Base-by-base conservation (phyloP, 345 rosid genomes). In the Hypericum perforatum region DNA sequence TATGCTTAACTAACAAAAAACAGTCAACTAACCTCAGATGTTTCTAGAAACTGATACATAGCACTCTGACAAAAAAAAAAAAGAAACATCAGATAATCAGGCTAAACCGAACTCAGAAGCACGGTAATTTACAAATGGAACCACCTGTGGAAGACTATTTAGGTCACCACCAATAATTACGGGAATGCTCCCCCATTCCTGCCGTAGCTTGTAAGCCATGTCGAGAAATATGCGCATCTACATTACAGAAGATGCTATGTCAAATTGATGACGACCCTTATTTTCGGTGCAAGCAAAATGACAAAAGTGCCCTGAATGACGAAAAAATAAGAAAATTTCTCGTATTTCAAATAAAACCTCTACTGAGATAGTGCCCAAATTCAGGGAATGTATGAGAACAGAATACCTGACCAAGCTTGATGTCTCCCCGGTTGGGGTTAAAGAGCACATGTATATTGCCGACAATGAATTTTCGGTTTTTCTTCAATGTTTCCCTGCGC, bases 351-450 rank as follows among this genome's bases (percentile, higher is more conserved):
- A 38, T 5, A 39, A 45, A 43, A 54, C 59, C 29, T 1, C 32
- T 4, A 22, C 32, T 22, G 32, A 22, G 2, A 22, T 22, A 22
- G 45, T 44, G 43, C 36, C 51, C 32, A 14, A 37, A 43, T 37
- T 37, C 5, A 41, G 15, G 59, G 58, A 45, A 42, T 15, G 9
- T 11, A 32, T 39, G 22, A 70, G 52, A 49, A 63, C 53, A 32
- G 13, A 57, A 43, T 72, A 82, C 95, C 95, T 85, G 94, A 58
- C 96, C 96, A 15, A 87, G 74, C 74, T 91, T 85, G 59, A 87
- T 74, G 67, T 87, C 95, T 58, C 98, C 98, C 50, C 90, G 92
- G 51, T 75, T 87, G 15, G 88, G 95, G 65, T 91, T 85, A 68
- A 73, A 85, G 11, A 91, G 70, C 56, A 81, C 85, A 71, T 85